phyloP scores from a whole-genome alignment of 75 land plant genomes.

The Sequoiadendron giganteum region DNA sequence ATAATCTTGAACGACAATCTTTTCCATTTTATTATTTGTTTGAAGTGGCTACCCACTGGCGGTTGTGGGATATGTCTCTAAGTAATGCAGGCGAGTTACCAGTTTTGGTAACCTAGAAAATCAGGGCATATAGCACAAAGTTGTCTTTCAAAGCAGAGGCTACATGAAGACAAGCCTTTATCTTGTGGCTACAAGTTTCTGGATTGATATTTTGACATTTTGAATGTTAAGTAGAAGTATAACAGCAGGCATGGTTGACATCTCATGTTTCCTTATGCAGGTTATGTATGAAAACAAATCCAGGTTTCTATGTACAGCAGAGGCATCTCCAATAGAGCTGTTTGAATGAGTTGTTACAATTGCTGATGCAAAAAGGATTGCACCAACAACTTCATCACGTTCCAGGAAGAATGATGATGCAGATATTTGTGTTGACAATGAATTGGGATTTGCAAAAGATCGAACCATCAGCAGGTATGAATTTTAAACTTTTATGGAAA shows the following conservation, averaged over 20 bases:
- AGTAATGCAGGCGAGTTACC: too few species aligned
- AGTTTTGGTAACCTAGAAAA: background rate
- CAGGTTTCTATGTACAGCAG: slow-evolving; percentile 80
- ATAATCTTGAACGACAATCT: too few species aligned
- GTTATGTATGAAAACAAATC: slow-evolving; percentile 95
- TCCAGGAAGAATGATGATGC: slow-evolving; percentile 64
- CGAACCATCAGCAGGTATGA: slow-evolving; percentile 90
- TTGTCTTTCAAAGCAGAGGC: background rate
- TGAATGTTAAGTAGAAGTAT: background rate
- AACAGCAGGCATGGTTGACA: background rate
- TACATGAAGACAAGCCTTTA: background rate
- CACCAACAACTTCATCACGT: slow-evolving; percentile 65
- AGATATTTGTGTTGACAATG: slow-evolving; percentile 90
- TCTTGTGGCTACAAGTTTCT: background rate
- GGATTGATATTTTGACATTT: background rate
- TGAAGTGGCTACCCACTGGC: too few species aligned
- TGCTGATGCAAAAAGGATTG: slow-evolving; percentile 66
- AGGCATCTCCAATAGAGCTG: slow-evolving; percentile 66
- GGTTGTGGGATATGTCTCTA: background rate
- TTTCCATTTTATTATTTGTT: too few species aligned
- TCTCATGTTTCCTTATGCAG: slow-evolving; percentile 28
- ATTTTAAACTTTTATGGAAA: background rate
- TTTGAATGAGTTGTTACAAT: slow-evolving; percentile 69
- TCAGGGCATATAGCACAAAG: background rate
- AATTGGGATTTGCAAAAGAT: slow-evolving; percentile 94